Percentiles rank a stretch among this genome's conserved stretches.
Conservation (phyloP, 2,329 filamentous ascomycete genomes). For the Cercospora sojina region DNA sequence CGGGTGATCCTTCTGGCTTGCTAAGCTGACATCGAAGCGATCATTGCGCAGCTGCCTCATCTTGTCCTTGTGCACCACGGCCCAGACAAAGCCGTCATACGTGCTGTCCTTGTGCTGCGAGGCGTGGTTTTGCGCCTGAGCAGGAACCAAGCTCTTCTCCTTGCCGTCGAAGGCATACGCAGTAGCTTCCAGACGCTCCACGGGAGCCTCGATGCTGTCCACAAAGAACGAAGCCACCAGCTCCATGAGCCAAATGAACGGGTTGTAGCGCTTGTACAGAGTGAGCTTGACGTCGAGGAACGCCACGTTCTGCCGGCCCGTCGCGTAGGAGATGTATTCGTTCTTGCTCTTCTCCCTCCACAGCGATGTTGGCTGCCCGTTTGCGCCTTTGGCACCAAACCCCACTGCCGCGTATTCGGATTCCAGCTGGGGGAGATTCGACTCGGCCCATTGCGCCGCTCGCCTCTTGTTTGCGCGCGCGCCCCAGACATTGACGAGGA, state of each 20-base stretch:
- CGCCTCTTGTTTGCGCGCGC: slow-evolving; percentile 75
- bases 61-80: slow-evolving; percentile 87
- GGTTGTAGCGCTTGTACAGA: slow-evolving; percentile 85
- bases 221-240: slow-evolving; percentile 70
- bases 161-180: slow-evolving; percentile 90
- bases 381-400: slow-evolving; percentile 58
- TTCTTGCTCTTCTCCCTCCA: slow-evolving; percentile 85
- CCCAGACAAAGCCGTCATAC: slow-evolving; percentile 92
- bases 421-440: slow-evolving; percentile 68
- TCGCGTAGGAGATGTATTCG: slow-evolving; percentile 84
- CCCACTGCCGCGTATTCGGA: slow-evolving; percentile 87
- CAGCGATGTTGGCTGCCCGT: slow-evolving; percentile 52
- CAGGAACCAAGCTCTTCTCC: slow-evolving; percentile 72
- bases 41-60: slow-evolving; percentile 91
- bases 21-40: slow-evolving; percentile 91
- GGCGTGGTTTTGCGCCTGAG: slow-evolving; percentile 48
- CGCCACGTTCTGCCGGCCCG: slow-evolving; percentile 87
- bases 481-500: slow-evolving; percentile 79
- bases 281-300: slow-evolving; percentile 84
- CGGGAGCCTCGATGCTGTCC: slow-evolving; percentile 68
- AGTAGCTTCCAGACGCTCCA: slow-evolving; percentile 72
- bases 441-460: slow-evolving; percentile 75
- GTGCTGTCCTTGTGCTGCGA: slow-evolving; percentile 57
- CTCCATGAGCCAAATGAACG: slow-evolving; percentile 66
- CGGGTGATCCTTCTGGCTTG: slow-evolving; percentile 84